Percentiles rank a stretch among this genome's conserved stretches.
phyloP scores from a whole-genome alignment of 2,329 filamentous ascomycete genomes.

The Penicillium sp. region DNA sequence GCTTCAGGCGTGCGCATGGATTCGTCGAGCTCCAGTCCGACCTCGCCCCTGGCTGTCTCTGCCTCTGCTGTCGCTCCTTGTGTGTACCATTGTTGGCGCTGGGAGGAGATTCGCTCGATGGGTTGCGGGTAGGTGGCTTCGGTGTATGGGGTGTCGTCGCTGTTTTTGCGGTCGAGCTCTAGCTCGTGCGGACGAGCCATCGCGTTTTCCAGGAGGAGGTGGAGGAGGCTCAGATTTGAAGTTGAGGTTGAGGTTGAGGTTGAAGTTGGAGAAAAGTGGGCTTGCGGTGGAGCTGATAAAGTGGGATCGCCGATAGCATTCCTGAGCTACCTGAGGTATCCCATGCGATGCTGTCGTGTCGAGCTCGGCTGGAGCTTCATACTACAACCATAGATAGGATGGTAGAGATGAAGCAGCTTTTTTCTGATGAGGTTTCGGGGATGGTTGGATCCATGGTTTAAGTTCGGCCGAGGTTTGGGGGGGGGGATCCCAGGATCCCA shows the following conservation, averaged over 20 bases:
- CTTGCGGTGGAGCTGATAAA: slow-evolving; percentile 14
- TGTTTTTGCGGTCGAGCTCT: slow-evolving; percentile 6
- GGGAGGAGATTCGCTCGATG: slow-evolving; percentile 45
- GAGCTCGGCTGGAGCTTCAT: neutral
- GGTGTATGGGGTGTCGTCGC: slow-evolving; percentile 24
- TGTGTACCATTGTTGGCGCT: slow-evolving; percentile 46
- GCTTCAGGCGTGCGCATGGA: slow-evolving; percentile 13
- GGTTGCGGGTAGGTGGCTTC: slow-evolving; percentile 45
- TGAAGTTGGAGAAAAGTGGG: slow-evolving; percentile 1
- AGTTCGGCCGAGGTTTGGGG: too few species aligned
- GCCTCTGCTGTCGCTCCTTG: slow-evolving; percentile 29
- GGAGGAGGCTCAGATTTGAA: neutral
- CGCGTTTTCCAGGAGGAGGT: neutral
- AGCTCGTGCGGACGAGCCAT: neutral
- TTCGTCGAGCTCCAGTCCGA: slow-evolving; percentile 3
- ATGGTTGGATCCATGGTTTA: too few species aligned
- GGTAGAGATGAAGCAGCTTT: too few species aligned
- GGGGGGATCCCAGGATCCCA: too few species aligned
- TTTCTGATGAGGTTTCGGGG: too few species aligned
- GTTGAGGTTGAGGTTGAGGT: neutral
- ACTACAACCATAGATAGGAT: too few species aligned
- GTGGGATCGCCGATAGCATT: slow-evolving; percentile 5
- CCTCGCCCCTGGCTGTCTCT: too few species aligned
- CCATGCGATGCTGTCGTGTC: neutral
- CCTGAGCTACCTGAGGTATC: too few species aligned